Percentiles rank a stretch among this genome's conserved stretches.
Evolutionary conservation across 148 eudicot species (phyloP).

Genomic region (Camellia japonica): DNA sequence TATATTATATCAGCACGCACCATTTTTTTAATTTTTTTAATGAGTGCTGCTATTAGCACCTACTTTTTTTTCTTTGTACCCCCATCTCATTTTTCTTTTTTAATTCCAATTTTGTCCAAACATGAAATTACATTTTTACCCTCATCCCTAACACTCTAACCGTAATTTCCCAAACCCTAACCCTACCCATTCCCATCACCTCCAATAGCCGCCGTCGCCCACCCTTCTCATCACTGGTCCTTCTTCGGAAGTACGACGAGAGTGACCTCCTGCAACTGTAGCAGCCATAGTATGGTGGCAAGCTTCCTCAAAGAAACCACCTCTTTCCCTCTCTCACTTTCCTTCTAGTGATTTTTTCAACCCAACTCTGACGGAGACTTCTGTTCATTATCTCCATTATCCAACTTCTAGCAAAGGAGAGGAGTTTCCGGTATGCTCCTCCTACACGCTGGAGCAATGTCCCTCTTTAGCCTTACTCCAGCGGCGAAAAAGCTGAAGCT

Average conservation of each 20-base stretch:
- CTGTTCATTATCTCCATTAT: constrained; percentile 23
- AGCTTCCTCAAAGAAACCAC: constrained; percentile 59
- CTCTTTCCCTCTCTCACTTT: constrained; percentile 28
- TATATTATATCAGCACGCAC: too few relatives aligned
- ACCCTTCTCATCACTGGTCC: constrained; percentile 14
- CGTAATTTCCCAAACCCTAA: too few relatives aligned
- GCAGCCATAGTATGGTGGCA: constrained; percentile 66
- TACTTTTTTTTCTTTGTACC: too few relatives aligned
- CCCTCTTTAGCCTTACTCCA: constrained; percentile 38
- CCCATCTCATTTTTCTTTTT: too few relatives aligned
- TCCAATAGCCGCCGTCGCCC: too few relatives aligned
- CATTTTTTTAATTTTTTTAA: too few relatives aligned
- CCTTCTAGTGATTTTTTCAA: constrained; percentile 35
- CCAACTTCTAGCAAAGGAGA: constrained; percentile 68
- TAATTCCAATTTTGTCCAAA: too few relatives aligned
- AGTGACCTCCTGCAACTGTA: constrained; percentile 40
- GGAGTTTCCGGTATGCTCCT: constrained; percentile 71
- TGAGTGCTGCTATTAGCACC: too few relatives aligned
- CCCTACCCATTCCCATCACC: too few relatives aligned
- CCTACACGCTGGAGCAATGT: constrained; percentile 26
- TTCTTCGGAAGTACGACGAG: not conserved
- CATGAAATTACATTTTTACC: too few relatives aligned
- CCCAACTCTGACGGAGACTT: constrained; percentile 27
- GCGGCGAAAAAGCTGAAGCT: constrained; percentile 23
- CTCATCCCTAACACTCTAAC: too few relatives aligned